Evolutionary conservation across 2,329 filamentous ascomycete species (phyloP).

Genomic region (Fusarium ambrosium): DNA sequence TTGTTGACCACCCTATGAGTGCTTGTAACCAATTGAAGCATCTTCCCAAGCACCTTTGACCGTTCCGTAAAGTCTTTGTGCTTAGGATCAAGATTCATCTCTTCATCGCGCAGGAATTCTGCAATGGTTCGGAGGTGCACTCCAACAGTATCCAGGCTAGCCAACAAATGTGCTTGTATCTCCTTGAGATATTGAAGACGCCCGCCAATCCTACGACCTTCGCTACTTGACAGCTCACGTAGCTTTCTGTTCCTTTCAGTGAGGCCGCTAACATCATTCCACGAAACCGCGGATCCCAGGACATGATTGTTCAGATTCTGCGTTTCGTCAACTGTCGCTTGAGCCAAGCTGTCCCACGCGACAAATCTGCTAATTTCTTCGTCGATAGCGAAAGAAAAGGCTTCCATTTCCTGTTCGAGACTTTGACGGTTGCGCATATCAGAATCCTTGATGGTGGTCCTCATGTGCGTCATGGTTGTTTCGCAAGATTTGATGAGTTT

Average conservation of each 20-base stretch:
- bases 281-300: background rate
- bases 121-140: background rate
- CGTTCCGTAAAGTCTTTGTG: background rate
- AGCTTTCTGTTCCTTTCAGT: background rate
- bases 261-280: background rate
- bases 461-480: background rate
- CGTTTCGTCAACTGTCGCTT: background rate
- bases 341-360: background rate
- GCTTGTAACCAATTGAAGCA: background rate
- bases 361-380: background rate
- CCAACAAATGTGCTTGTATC: background rate
- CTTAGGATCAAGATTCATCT: background rate
- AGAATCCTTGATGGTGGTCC: background rate
- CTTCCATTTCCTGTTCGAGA: background rate
- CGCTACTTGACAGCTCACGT: background rate
- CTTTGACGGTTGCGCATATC: background rate
- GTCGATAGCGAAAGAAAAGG: background rate
- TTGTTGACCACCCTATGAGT: background rate
- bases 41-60: background rate
- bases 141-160: background rate
- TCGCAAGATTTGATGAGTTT: background rate
- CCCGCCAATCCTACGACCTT: background rate
- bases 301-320: background rate
- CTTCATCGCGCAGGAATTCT: background rate
- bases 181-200: background rate